A percentile compares a stretch with the other conserved stretches of the same genome.
Conservation (phyloP, 768 basidiomycete genomes). For the Russula lepida region DNA sequence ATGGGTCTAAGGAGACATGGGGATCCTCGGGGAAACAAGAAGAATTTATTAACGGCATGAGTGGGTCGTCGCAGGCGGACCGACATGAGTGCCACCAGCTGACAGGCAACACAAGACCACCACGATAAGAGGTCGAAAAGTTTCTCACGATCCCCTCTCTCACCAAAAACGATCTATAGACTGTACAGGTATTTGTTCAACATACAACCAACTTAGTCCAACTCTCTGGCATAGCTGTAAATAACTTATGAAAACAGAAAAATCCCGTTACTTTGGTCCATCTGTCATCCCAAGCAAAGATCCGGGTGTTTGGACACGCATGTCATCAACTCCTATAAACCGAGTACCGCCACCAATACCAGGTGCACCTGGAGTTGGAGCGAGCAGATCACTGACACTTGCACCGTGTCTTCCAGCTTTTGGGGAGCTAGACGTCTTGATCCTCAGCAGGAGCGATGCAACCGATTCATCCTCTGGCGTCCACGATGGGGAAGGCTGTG, state of each 20-base stretch:
- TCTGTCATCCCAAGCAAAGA: constrained; percentile 18
- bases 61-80: neutral
- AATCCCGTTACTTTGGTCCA: constrained; percentile 1
- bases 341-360: neutral
- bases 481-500: constrained; percentile 17
- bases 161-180: neutral
- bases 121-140: neutral
- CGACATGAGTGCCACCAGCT: neutral
- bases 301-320: constrained; percentile 21
- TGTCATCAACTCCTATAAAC: neutral
- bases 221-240: constrained; percentile 1
- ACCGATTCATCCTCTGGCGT: constrained; percentile 20
- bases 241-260: constrained; percentile 5
- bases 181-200: neutral
- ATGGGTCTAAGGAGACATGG: neutral
- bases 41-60: constrained; percentile 16
- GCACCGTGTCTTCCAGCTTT: neutral
- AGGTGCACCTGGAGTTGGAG: neutral
- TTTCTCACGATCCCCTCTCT: neutral
- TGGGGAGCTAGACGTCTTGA: constrained; percentile 12
- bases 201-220: neutral
- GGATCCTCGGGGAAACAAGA: neutral
- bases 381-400: constrained; percentile 3
- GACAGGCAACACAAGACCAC: neutral
- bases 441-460: constrained; percentile 20